A percentile compares a stretch with the other conserved stretches of the same genome.
These are phyloP conservation scores for Sechiopsis laciniata DNA, from an alignment of 306 rosid species.

Conservation along the genomic window DNA sequence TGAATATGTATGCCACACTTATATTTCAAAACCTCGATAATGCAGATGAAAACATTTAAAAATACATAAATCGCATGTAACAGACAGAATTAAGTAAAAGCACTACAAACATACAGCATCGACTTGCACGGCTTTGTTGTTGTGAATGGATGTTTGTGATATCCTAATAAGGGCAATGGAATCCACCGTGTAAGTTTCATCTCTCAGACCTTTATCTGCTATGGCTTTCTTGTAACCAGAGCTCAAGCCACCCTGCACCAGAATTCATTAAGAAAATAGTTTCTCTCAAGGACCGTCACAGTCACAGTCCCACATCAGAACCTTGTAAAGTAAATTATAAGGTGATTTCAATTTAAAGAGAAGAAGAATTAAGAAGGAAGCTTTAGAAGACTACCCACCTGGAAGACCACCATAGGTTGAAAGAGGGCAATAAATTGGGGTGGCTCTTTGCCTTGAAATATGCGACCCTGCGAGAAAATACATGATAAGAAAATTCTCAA, in stretches of 20 bases:
- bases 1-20: background rate
- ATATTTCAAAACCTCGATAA: background rate
- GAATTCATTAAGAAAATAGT: slow-evolving; percentile 16
- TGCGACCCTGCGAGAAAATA: slow-evolving; percentile 70
- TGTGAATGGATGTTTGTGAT: slow-evolving; percentile 75
- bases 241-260: slow-evolving; percentile 86
- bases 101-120: slow-evolving; percentile 56
- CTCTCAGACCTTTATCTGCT: slow-evolving; percentile 63
- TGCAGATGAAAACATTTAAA: background rate
- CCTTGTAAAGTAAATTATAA: slow-evolving; percentile 10
- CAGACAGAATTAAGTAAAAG: slow-evolving; percentile 1
- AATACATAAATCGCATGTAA: background rate
- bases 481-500: background rate
- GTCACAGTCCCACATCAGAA: background rate
- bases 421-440: slow-evolving; percentile 87
- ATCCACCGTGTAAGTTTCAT: slow-evolving; percentile 74
- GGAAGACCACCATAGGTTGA: slow-evolving; percentile 89
- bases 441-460: slow-evolving; percentile 86
- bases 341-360: background rate
- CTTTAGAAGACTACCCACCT: slow-evolving; percentile 44
- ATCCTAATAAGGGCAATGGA: slow-evolving; percentile 65
- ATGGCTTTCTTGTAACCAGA: slow-evolving; percentile 66
- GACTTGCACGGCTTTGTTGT: slow-evolving; percentile 82
- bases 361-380: slow-evolving; percentile 19
- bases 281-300: slow-evolving; percentile 3